phyloP scores from a whole-genome alignment of 2,329 filamentous ascomycete genomes.

The Xylariales sp. region DNA sequence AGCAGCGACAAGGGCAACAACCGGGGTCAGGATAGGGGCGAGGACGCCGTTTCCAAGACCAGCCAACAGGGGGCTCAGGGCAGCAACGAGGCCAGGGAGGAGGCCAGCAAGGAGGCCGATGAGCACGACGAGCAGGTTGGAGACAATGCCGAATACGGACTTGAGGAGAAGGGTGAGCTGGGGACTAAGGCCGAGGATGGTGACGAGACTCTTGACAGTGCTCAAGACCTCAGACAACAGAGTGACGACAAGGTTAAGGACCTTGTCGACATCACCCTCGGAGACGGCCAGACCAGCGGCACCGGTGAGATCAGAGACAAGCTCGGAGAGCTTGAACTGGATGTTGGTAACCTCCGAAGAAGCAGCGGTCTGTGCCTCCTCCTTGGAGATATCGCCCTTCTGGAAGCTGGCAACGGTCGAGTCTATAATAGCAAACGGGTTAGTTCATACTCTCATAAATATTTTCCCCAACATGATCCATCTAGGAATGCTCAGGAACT shows the following conservation, averaged over 20 bases:
- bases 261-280: neutral
- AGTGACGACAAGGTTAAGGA: neutral
- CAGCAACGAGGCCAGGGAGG: neutral
- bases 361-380: neutral
- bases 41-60: neutral
- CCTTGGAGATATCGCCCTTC: neutral
- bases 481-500: neutral
- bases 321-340: neutral
- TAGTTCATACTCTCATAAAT: no score
- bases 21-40: neutral
- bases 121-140: neutral
- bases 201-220: neutral
- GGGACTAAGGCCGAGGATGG: neutral
- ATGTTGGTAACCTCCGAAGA: neutral
- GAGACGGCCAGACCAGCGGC: neutral
- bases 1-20: slow-evolving; percentile 1
- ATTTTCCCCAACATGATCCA: no score
- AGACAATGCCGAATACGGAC: neutral
- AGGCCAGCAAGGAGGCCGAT: neutral
- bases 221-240: neutral
- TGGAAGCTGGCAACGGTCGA: neutral
- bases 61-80: slow-evolving; percentile 1
- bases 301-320: neutral
- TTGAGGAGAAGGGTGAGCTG: neutral
- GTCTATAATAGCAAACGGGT: neutral